Percentiles rank a stretch among this genome's conserved stretches.
phyloP scores from a whole-genome alignment of 2,329 filamentous ascomycete genomes.

The Apiospora hydei region DNA sequence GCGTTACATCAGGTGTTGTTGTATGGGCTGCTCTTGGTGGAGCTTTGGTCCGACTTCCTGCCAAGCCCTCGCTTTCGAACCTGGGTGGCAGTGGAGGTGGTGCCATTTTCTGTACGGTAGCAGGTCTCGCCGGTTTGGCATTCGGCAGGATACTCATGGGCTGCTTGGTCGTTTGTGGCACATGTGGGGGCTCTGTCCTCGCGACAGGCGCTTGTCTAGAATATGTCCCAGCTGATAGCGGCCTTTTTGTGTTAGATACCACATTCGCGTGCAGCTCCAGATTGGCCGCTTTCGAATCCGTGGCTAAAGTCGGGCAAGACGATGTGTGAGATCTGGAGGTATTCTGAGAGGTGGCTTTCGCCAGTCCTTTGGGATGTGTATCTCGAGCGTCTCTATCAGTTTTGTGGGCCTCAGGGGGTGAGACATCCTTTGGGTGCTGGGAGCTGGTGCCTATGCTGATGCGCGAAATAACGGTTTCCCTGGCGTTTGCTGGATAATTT shows the following conservation, averaged over 20 bases:
- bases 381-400: background rate
- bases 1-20: constrained; percentile 14
- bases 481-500: background rate
- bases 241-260: background rate
- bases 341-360: background rate
- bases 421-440: background rate
- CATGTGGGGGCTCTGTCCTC: background rate
- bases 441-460: background rate
- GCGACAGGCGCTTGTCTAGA: background rate
- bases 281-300: background rate
- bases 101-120: constrained; percentile 31
- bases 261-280: background rate
- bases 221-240: background rate
- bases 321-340: background rate
- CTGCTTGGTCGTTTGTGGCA: background rate
- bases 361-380: background rate
- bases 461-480: background rate
- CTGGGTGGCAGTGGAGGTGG: constrained; percentile 36
- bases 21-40: constrained; percentile 29
- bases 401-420: background rate
- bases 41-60: constrained; percentile 32
- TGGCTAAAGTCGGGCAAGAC: background rate
- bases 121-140: background rate
- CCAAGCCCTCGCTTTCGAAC: constrained; percentile 16
- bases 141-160: background rate